These are phyloP conservation scores for Geotrichum carabidarum DNA, from an alignment of 1,139 yeast species.

Conservation along the genomic window DNA sequence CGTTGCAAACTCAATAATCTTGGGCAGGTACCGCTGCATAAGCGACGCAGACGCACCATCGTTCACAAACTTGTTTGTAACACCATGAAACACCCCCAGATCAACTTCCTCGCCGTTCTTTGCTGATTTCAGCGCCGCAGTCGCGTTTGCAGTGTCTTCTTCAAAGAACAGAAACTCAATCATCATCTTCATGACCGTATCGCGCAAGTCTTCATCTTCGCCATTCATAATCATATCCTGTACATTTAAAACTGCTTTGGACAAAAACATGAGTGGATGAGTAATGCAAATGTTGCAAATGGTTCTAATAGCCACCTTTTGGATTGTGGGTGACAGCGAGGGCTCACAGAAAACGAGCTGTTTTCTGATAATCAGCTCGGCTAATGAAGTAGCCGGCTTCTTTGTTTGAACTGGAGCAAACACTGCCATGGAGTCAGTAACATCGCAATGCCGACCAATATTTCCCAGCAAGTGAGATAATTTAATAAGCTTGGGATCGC, in stretches of 20 bases:
- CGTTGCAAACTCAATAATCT: constrained; percentile 48
- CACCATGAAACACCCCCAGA: constrained; percentile 53
- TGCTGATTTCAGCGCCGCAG: constrained; percentile 28
- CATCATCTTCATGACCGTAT: constrained; percentile 52
- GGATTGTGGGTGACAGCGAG: constrained; percentile 36
- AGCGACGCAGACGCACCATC: constrained; percentile 73
- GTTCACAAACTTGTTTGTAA: constrained; percentile 43
- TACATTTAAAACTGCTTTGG: constrained; percentile 45
- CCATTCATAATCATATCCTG: constrained; percentile 49
- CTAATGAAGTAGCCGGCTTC: constrained; percentile 44
- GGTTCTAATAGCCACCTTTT: constrained; percentile 52
- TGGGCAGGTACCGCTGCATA: constrained; percentile 55
- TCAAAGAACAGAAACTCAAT: constrained; percentile 46
- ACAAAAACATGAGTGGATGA: constrained; percentile 57
- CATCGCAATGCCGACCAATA: constrained; percentile 62
- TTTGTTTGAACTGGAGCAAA: constrained; percentile 44
- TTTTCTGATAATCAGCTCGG: constrained; percentile 53
- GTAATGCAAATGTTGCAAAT: constrained; percentile 53
- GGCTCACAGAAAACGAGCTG: constrained; percentile 49
- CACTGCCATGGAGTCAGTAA: constrained; percentile 40
- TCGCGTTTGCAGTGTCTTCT: constrained; percentile 46
- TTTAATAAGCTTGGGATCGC: constrained; percentile 50
- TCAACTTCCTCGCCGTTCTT: constrained; percentile 42
- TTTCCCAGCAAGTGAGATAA: constrained; percentile 60
- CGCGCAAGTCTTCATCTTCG: constrained; percentile 39